These are phyloP conservation scores for Fusarium transvaalense DNA, from an alignment of 2,329 filamentous ascomycete species.

Conservation along the genomic window DNA sequence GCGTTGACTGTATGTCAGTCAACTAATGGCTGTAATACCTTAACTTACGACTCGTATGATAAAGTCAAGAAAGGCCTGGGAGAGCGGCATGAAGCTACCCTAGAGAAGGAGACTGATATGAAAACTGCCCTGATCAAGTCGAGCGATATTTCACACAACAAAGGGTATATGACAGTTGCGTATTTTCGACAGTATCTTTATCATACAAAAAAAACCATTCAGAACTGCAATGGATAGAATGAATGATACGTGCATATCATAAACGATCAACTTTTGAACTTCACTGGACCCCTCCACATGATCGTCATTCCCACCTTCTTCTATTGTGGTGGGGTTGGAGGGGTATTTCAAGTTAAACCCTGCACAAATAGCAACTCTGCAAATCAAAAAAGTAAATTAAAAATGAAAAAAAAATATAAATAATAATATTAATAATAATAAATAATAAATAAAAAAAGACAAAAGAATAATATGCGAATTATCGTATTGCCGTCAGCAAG, in stretches of 20 bases:
- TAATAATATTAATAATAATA: too few species aligned
- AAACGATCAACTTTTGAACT: neutral
- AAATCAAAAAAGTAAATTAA: neutral
- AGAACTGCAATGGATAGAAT: too few species aligned
- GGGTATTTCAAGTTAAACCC: conserved; percentile 2
- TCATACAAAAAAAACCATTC: too few species aligned
- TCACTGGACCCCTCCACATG: neutral
- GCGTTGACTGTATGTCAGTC: too few species aligned
- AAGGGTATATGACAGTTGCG: neutral
- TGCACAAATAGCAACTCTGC: conserved; percentile 12
- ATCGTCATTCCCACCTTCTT: neutral
- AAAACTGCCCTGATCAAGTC: neutral
- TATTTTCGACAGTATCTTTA: neutral
- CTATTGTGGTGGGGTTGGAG: conserved; percentile 9
- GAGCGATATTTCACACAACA: neutral
- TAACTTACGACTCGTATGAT: neutral
- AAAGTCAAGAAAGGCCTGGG: too few species aligned
- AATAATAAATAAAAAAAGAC: neutral
- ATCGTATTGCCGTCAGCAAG: conserved; percentile 40
- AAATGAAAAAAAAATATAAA: conserved; percentile 24
- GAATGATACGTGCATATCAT: neutral
- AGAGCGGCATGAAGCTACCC: neutral
- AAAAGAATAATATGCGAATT: conserved; percentile 4
- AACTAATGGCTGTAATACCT: neutral
- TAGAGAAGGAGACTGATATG: neutral